Evolutionary conservation across 768 basidiomycete genomes (phyloP), one percentile per base, ranked within the genome.

Genomic region (Phaeotremella fagi): DNA sequence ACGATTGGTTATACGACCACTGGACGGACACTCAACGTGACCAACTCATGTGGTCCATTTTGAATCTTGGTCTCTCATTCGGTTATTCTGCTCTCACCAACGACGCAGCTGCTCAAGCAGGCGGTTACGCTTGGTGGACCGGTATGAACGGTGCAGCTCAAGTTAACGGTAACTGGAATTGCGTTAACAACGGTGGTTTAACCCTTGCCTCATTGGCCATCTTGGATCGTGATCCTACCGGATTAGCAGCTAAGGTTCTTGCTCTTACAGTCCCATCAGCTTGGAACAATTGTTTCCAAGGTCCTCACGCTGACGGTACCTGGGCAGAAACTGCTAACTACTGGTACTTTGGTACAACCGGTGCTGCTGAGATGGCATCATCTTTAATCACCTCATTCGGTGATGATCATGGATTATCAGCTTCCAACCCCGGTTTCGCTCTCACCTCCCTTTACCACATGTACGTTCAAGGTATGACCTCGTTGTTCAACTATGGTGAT

Each of bases 111-210:
- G 62, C 69, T 25, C 61, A 35, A 15, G 64, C 50, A 20, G 60
- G 49, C 9, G 57, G 14, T 50, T 80, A 77, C 47, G 85, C 85
- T 44, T 95, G 91, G 91, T 95, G 91, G 91, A 66, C 71, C 15
- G 70, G 70, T 20, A 44, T 47, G 15, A 59, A 37, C 33, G 54
- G 50, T 24, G 55, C 62, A 48, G 25, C 53, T 18, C 16, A 52
- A 24, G 60, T 82, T 42, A 80, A 80, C 55, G 94, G 94, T 18
- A 99, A 98, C 79, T 99, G 95, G 95, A 99, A 99, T 74, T 97
- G 94, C 73, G 77, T 79, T 52, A 90, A 86, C 78, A 98, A 97
- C 73, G 82, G 82, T 43, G 95, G 95, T 52, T 77, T 98, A 57
- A 90, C 87, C 18, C 73, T 97, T 70, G 95, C 81, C 42, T 82